Conservation (phyloP, 225 moss, liverwort and hornwort species). For the Thuidium tamariscinum region DNA sequence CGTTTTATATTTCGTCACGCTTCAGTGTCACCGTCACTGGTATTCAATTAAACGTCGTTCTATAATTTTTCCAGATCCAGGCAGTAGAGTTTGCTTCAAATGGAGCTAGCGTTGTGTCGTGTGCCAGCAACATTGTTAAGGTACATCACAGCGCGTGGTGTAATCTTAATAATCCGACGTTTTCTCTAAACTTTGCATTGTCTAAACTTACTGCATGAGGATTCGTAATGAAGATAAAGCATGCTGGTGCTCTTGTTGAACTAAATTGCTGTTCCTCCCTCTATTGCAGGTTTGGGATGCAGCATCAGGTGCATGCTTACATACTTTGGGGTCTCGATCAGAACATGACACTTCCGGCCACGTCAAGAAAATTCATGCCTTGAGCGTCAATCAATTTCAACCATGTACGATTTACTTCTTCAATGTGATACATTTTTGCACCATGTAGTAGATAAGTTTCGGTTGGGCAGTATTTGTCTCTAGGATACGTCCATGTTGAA, state of each 20-base stretch:
- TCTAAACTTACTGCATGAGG: not conserved
- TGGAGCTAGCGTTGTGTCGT: conserved; percentile 73
- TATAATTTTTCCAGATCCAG: conserved; percentile 50
- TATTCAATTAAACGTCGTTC: not conserved
- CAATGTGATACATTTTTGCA: not conserved
- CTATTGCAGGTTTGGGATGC: conserved; percentile 63
- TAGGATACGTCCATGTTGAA: not conserved
- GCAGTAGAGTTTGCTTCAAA: conserved; percentile 81
- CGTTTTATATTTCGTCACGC: not conserved
- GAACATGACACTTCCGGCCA: conserved; percentile 60
- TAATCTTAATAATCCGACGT: not conserved
- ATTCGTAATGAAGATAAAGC: not conserved
- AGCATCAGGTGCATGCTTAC: conserved; percentile 52
- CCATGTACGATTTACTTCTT: conserved; percentile 29
- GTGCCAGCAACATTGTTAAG: conserved; percentile 78
- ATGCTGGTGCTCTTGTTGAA: not conserved
- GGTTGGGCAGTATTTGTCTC: not conserved
- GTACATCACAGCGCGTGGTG: conserved; percentile 12
- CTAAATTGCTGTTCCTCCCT: not conserved
- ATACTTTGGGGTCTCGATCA: conserved; percentile 67
- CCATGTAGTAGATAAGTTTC: not conserved
- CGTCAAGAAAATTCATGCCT: conserved; percentile 80
- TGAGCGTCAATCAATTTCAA: conserved; percentile 73
- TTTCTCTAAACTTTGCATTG: not conserved
- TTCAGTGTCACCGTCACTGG: not conserved